A percentile compares a stretch with the other conserved stretches of the same genome.
Conservation (phyloP, 73 alveolate genomes). For the Paramecium pentaurelia region DNA sequence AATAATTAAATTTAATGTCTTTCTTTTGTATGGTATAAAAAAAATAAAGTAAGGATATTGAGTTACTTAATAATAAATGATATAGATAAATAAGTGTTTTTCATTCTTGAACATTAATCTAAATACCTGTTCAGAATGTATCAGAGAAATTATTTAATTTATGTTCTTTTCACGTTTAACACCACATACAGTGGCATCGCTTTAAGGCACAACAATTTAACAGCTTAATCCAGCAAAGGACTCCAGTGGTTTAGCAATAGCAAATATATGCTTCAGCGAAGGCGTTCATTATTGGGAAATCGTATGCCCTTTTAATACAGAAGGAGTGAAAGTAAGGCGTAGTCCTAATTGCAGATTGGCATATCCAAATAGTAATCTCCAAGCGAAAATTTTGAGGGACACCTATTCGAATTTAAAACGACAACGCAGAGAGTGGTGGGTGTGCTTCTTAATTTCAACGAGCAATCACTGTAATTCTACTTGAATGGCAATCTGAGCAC, state of each 20-base stretch:
- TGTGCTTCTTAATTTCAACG: conserved; percentile 64
- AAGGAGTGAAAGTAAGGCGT: conserved; percentile 29
- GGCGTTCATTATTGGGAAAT: conserved; percentile 80
- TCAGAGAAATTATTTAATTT: conserved; percentile 25
- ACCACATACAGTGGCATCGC: conserved; percentile 1
- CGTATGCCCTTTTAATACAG: conserved; percentile 64
- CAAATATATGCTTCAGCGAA: conserved; percentile 49
- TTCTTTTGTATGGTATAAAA: no score
- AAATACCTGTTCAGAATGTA: conserved; percentile 49
- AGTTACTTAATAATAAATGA: background rate
- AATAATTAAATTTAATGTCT: background rate
- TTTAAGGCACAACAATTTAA: background rate
- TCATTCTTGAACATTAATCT: background rate
- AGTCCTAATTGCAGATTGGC: conserved; percentile 15
- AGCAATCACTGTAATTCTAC: conserved; percentile 64
- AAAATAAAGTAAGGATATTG: background rate
- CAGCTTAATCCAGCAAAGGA: background rate
- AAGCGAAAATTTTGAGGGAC: background rate
- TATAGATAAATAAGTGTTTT: background rate
- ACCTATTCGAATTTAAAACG: conserved; percentile 66
- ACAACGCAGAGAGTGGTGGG: conserved; percentile 76
- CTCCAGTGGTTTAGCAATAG: background rate
- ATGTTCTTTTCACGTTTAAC: background rate
- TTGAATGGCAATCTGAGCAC: conserved; percentile 64
- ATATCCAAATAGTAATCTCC: background rate